Evolutionary conservation across 805 yeast species (phyloP).

Genomic region (Myxozyma sirexii): DNA sequence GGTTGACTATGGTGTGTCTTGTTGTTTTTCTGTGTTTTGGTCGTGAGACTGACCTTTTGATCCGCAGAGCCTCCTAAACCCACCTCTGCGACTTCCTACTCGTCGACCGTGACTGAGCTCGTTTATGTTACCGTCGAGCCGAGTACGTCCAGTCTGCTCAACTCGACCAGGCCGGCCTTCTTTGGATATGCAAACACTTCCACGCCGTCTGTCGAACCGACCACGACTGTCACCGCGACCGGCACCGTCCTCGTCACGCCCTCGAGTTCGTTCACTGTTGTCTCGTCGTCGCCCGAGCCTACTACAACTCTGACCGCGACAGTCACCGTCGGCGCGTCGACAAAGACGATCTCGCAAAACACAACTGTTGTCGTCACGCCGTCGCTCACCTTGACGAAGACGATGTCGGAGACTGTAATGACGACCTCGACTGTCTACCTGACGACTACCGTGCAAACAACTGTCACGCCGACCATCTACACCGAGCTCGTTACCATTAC

Average conservation of each 20-base stretch:
- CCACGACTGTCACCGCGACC: conserved; percentile 11
- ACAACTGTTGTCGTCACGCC: conserved; percentile 10
- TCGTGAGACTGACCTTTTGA: not conserved
- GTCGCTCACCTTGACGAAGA: conserved; percentile 10
- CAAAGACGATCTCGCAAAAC: conserved; percentile 4
- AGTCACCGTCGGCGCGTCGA: not conserved
- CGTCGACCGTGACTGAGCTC: conserved; percentile 13
- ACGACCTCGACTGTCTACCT: conserved; percentile 22
- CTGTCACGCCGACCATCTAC: conserved; percentile 25
- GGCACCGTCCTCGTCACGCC: conserved; percentile 8
- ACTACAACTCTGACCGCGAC: conserved; percentile 14
- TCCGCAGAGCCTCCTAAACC: conserved; percentile 15
- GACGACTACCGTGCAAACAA: conserved; percentile 22
- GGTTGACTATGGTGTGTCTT: conserved; percentile 24
- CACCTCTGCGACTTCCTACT: conserved; percentile 8
- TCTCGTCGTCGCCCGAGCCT: not conserved
- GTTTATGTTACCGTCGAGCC: conserved; percentile 24
- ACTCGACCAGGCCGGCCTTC: not conserved
- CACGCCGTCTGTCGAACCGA: not conserved
- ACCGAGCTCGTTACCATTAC: conserved; percentile 21
- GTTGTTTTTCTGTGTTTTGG: not conserved
- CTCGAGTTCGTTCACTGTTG: not conserved
- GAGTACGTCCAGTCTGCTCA: not conserved
- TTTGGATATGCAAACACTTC: conserved; percentile 5
- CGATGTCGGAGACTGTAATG: conserved; percentile 6